Conservation (phyloP, 257 asterid genomes). For the Ilex asprella region DNA sequence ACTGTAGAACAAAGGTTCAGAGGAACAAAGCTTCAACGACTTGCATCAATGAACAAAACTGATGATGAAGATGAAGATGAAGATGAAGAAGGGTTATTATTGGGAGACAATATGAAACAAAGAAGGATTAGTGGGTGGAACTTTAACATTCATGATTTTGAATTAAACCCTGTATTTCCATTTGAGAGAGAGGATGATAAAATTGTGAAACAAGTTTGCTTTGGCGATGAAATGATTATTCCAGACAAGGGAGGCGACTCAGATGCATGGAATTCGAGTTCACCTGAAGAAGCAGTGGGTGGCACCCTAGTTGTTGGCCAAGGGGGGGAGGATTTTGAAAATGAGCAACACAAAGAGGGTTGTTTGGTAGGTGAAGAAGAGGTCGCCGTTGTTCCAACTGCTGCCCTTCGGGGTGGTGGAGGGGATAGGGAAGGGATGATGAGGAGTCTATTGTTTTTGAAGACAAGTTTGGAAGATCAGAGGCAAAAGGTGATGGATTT, state of each 20-base stretch:
- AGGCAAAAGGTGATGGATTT: slow-evolving; percentile 36
- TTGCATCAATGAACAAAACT: slow-evolving; percentile 5
- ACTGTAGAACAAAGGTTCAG: slow-evolving; percentile 54
- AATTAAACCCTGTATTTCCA: slow-evolving; percentile 69
- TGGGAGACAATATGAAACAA: slow-evolving; percentile 30
- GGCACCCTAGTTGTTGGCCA: slow-evolving; percentile 5
- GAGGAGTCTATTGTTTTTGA: slow-evolving; percentile 33
- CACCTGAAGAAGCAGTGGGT: not conserved
- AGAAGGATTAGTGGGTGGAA: slow-evolving; percentile 91
- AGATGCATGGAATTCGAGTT: slow-evolving; percentile 9
- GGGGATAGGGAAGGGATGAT: slow-evolving; percentile 25
- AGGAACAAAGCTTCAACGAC: slow-evolving; percentile 11
- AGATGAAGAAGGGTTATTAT: slow-evolving; percentile 5
- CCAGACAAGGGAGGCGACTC: slow-evolving; percentile 21
- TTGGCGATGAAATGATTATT: slow-evolving; percentile 26
- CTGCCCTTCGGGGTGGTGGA: not conserved
- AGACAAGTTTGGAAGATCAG: slow-evolving; percentile 55
- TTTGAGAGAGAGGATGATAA: slow-evolving; percentile 16
- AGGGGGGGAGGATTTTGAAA: not conserved
- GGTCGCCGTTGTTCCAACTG: not conserved
- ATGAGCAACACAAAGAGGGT: not conserved
- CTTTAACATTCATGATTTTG: slow-evolving; percentile 59
- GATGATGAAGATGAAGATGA: slow-evolving; percentile 26
- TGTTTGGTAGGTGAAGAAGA: not conserved
- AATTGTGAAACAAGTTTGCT: slow-evolving; percentile 24